Percentiles rank a stretch among this genome's conserved stretches.
Evolutionary conservation across 2,329 filamentous ascomycete genomes (phyloP).

Genomic region (Pseudogymnoascus verrucosus): DNA sequence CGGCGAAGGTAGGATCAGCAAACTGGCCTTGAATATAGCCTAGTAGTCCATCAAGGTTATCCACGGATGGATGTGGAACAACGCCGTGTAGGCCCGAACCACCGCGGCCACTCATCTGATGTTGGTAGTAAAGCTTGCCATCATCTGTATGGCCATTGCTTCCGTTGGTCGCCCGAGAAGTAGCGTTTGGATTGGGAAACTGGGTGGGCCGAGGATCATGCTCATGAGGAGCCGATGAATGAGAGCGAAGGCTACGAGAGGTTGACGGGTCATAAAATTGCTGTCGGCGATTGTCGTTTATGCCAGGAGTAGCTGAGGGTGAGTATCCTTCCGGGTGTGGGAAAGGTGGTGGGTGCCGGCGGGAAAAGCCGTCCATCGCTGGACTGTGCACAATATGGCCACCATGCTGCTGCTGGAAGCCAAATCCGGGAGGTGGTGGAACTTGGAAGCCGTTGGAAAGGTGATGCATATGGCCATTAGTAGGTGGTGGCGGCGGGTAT

Average conservation of each 20-base stretch:
- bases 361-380: background rate
- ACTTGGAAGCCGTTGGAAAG: conserved; percentile 21
- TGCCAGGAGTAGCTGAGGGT: conserved; percentile 24
- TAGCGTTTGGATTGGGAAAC: conserved; percentile 32
- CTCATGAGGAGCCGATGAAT: conserved; percentile 44
- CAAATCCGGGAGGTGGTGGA: conserved; percentile 4
- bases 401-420: background rate
- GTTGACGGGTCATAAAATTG: conserved; percentile 43
- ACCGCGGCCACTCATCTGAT: conserved; percentile 17
- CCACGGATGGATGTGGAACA: conserved; percentile 14
- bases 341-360: conserved; percentile 24
- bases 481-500: conserved; percentile 19
- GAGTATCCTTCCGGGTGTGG: conserved; percentile 29
- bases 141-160: conserved; percentile 30
- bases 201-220: conserved; percentile 25
- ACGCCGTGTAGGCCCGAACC: conserved; percentile 14
- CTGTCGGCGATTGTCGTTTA: conserved; percentile 15
- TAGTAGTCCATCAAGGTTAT: conserved; percentile 31
- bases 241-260: conserved; percentile 55
- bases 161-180: conserved; percentile 33
- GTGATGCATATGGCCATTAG: conserved; percentile 22
- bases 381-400: conserved; percentile 1
- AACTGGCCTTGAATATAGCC: conserved; percentile 34
- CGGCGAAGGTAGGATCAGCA: conserved; percentile 33
- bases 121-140: conserved; percentile 22